Conservation (phyloP, 139 green algal species). For the Chlorella ohadii region DNA sequence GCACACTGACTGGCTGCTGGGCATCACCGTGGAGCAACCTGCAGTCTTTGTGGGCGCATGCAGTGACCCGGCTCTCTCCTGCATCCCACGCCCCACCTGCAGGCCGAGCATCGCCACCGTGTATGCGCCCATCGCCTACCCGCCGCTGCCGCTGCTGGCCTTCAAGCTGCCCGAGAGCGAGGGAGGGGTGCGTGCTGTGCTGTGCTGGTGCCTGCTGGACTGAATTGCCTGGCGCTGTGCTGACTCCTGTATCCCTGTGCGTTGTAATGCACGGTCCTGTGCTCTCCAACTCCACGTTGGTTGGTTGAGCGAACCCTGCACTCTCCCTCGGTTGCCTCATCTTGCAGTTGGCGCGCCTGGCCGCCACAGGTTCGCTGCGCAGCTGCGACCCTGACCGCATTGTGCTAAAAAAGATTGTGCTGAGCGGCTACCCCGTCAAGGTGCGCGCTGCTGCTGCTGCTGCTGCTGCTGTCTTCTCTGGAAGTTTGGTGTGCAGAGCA, state of each 20-base stretch:
- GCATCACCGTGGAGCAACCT: too few relatives aligned
- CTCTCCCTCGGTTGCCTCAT: too few relatives aligned
- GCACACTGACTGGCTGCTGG: too few relatives aligned
- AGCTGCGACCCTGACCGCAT: slow-evolving; percentile 88
- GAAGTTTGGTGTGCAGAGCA: too few relatives aligned
- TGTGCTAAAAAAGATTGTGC: slow-evolving; percentile 89
- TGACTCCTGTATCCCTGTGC: too few relatives aligned
- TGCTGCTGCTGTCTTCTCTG: not conserved
- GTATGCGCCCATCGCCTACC: slow-evolving; percentile 89
- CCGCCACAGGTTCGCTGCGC: slow-evolving; percentile 64
- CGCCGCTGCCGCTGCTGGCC: slow-evolving; percentile 86
- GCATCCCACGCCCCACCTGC: slow-evolving; percentile 41
- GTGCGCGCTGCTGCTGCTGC: slow-evolving; percentile 40
- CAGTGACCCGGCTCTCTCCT: too few relatives aligned
- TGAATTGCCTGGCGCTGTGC: too few relatives aligned
- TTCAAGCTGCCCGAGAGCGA: slow-evolving; percentile 76
- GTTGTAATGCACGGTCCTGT: too few relatives aligned
- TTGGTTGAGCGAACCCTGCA: too few relatives aligned
- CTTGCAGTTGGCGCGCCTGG: slow-evolving; percentile 13
- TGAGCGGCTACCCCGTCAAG: slow-evolving; percentile 87
- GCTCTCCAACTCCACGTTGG: too few relatives aligned
- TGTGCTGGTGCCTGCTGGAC: too few relatives aligned
- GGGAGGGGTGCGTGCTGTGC: not conserved
- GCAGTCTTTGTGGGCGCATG: too few relatives aligned
- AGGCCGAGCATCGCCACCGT: slow-evolving; percentile 71